Evolutionary conservation across 2,329 filamentous ascomycete species (phyloP), one percentile per base, ranked within the genome.

Genomic region (Cladobotryum mycophilum): DNA sequence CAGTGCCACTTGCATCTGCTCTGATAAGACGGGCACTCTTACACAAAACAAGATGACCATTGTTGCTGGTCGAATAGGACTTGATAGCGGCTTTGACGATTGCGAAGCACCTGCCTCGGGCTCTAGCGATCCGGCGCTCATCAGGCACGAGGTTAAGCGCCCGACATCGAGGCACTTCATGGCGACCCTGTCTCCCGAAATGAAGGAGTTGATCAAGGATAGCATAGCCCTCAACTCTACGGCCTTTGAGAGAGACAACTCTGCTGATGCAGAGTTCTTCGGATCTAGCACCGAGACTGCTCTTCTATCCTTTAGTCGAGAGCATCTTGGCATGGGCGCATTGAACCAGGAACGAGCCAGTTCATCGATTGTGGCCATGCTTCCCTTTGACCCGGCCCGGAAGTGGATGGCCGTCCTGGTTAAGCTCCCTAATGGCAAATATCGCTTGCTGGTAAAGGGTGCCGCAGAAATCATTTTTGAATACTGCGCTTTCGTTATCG

Each of bases 1-100:
- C 7, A 83, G 82, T 57, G 79, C 79, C 8, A 84, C 80, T 0
- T 80, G 76, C 7, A 76, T 85, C 45, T 84, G 81, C 61, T 84
- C 80, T 1, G 82, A 85, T 58, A 85, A 85, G 63, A 85, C 81
- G 0, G 82, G 82, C 4, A 85, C 82, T 1, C 67, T 85, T 18
- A 85, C 81, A 0, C 76, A 82, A 55, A 83, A 84, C 56, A 78
- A 79, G 56, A 84, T 84, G 80, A 78, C 71, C 3, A 76, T 81
- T 3, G 79, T 83, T 14, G 73, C 75, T 35, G 80, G 80, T 7
- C 78, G 76, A 9, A 57, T 82, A 33, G 79, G 80, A 3, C 53
- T 66, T 4, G 63, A 66, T 8, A 60, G 61, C 12, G 62, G 58
- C 40, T 72, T 70, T 42, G 67, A 71, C 8, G 69, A 72, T 30